Conservation (phyloP, 1,284 basidiomycete genomes). For the Cerrena zonata region DNA sequence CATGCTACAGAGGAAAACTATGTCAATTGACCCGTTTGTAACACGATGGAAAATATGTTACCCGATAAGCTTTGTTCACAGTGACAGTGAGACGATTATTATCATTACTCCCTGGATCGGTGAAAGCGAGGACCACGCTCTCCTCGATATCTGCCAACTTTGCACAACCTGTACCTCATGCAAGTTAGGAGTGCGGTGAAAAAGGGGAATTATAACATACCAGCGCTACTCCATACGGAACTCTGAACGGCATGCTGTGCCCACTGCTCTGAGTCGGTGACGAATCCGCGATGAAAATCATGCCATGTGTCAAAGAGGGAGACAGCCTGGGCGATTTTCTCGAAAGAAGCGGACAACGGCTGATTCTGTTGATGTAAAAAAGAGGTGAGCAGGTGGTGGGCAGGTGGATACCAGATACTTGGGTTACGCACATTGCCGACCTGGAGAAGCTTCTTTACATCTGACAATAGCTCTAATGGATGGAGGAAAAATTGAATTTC, state of each 20-base stretch:
- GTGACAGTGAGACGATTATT: conserved; percentile 56
- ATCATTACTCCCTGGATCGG: conserved; percentile 49
- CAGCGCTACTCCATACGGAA: conserved; percentile 63
- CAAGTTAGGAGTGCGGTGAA: too few relatives aligned
- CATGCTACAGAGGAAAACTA: conserved; percentile 39
- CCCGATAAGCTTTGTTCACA: conserved; percentile 60
- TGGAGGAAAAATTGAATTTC: conserved; percentile 73
- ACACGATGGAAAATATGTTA: conserved; percentile 25
- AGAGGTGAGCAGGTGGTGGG: not conserved
- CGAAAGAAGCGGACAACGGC: conserved; percentile 62
- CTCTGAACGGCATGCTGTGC: conserved; percentile 69
- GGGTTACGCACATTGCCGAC: conserved; percentile 39
- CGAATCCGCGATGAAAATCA: conserved; percentile 46
- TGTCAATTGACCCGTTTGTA: not conserved
- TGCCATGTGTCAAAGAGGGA: conserved; percentile 67
- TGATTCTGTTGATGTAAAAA: conserved; percentile 64
- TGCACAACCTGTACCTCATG: conserved; percentile 57
- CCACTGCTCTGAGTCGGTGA: conserved; percentile 57
- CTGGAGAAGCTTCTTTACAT: conserved; percentile 60
- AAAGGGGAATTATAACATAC: conserved; percentile 37
- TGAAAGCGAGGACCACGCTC: conserved; percentile 62
- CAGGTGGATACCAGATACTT: not conserved
- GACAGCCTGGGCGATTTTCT: conserved; percentile 61
- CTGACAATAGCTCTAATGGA: conserved; percentile 68
- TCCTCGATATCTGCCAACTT: conserved; percentile 62